Base-by-base conservation (phyloP, 768 basidiomycete genomes). In the Suillus cothurnatus region DNA sequence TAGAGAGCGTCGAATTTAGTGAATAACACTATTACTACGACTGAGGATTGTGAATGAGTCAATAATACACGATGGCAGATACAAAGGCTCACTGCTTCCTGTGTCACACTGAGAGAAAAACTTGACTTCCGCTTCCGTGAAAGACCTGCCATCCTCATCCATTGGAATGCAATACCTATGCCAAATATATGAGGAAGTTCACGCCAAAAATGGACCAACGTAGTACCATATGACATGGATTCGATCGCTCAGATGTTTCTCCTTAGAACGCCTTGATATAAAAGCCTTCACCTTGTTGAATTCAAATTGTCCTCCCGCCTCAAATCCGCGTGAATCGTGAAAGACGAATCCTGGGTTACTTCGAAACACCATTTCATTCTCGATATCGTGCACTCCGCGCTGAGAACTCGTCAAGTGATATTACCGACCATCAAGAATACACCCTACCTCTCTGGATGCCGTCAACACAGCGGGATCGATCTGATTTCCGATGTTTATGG, bases 81-180 rank as follows among this genome's bases (percentile, higher is more conserved):
- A n/a, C 45, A 45, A 47, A 23, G 11, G 4, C 43, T 45, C n/a
- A 45, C 43, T 12, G 5, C 45, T 47, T n/a, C 43, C 43, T 4
- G 43, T 45, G 9, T 45, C 43, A 11, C 43, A 47, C 11, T 47
- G 45, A 12, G 45, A n/a, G n/a, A 47, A 47, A 47, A 47, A 47
- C n/a, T 47, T n/a, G n/a, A 12, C 12, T 47, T 47, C 45, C 1
- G 11, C 45, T 14, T 12, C 45, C 5, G n/a, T 47, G n/a, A 47
- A 47, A n/a, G n/a, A 47, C 45, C 45, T 47, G 11, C 11, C 11
- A n/a, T 47, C 45, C 21, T 47, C n/a, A 23, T 47, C 45, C 45
- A 47, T 47, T n/a, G 45, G n/a, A 47, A 47, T 47, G n/a, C 45
- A 47, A n/a, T 47, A 47, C 45, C 45, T 47, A n/a, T 47, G n/a